phyloP scores from a whole-genome alignment of 371 early-diverging fungal genomes.

The Umbelopsis sp. region DNA sequence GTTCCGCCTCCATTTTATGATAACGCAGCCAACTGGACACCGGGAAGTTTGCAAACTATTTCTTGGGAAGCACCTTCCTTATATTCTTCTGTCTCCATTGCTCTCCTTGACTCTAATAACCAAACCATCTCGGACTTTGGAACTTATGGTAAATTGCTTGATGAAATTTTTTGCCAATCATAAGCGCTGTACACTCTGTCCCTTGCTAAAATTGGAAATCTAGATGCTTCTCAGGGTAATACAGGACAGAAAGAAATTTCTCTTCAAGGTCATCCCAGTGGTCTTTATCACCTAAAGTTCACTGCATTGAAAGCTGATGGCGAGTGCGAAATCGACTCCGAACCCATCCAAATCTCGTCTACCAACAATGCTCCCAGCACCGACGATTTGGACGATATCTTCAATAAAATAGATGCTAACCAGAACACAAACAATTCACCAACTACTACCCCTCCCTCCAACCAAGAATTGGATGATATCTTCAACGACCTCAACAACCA shows the following conservation, averaged over 20 bases:
- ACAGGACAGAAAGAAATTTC: constrained; percentile 1
- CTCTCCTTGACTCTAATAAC: background rate
- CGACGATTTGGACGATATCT: background rate
- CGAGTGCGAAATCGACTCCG: background rate
- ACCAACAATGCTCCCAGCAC: background rate
- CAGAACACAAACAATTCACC: background rate
- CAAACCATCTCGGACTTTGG: constrained; percentile 10
- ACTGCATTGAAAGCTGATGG: background rate
- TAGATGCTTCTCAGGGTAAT: constrained; percentile 9
- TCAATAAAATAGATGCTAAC: background rate
- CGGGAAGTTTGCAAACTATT: background rate
- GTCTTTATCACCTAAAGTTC: constrained; percentile 9
- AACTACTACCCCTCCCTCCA: background rate
- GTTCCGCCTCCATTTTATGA: background rate
- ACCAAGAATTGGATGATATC: background rate
- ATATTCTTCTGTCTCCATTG: background rate
- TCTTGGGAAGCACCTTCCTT: background rate
- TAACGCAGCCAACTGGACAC: background rate
- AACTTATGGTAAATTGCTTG: constrained; percentile 2
- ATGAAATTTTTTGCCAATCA: background rate
- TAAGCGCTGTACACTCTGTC: too few relatives aligned
- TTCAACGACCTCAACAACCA: background rate
- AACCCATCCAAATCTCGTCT: background rate
- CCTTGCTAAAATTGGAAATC: constrained; percentile 4
- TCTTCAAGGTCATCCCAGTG: constrained; percentile 15